Base-by-base conservation (phyloP, 129 eudicot genomes). In the Erigeron canadensis region DNA sequence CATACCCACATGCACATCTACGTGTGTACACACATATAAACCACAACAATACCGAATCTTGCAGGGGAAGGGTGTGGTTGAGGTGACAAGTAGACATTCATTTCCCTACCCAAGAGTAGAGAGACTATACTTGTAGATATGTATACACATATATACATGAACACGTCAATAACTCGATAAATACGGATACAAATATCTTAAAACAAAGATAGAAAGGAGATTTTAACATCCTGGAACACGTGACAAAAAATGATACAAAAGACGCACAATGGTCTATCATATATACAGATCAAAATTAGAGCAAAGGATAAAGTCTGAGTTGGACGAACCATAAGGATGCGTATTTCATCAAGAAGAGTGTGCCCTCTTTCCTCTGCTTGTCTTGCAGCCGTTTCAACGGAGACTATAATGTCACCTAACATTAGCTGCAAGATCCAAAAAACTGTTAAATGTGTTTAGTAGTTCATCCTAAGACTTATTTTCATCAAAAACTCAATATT, bases 311-410 rank as follows among this genome's bases (percentile, higher is more conserved):
- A 16, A 53, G 54, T n/a, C 44, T 5, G 10, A 19, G 53, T 69
- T 38, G 41, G 67, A 87, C 88, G 59, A 80, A 94, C 98, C 96
- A 94, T 28, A 65, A 94, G 90, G 65, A 94, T 84, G 45, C 95
- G 96, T 53, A 87, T 94, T 85, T 89, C 98, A 63, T 94, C 96
- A 62, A 94, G 81, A 74, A 89, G 95, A 39, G 87, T 80, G 84
- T 89, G 96, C 53, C 96, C 95, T 84, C 98, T 88, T 80, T 87
- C 96, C 75, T 77, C 95, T 54, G 95, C 98, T 73, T 94, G 98
- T 48, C 88, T 77, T 63, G 96, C 86, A 57, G 95, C 96, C 48
- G 98, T 89, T 88, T 94, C 98, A 0, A 84, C 96, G 41, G 96
- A 94, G 74, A 94, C 85, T 71, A 89, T 83, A 63, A 94, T 84